phyloP scores from a whole-genome alignment of 306 rosid genomes.

The Neltuma alba region DNA sequence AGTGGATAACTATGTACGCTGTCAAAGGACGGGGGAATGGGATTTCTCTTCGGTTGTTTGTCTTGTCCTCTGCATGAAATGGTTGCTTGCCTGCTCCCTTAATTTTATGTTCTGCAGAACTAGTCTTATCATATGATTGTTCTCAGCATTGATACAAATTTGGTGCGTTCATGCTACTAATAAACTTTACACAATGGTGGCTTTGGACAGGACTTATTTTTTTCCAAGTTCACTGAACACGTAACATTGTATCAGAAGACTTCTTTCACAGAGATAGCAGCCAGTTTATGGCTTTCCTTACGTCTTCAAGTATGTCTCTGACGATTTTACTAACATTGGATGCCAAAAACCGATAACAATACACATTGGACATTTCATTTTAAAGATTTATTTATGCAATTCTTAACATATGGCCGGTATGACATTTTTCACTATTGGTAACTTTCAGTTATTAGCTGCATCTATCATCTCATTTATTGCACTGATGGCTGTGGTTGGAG shows the following conservation, averaged over 20 bases:
- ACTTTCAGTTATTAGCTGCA: conserved; percentile 81
- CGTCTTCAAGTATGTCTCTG: conserved; percentile 78
- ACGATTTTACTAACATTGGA: conserved; percentile 10
- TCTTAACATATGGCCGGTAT: conserved; percentile 1
- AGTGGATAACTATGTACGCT: not conserved
- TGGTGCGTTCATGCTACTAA: conserved; percentile 8
- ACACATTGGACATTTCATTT: conserved; percentile 7
- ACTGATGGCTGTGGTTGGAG: conserved; percentile 88
- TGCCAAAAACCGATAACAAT: conserved; percentile 15
- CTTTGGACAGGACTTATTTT: conserved; percentile 70
- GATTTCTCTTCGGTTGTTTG: not conserved
- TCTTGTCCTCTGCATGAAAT: conserved; percentile 23
- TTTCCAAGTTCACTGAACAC: conserved; percentile 66
- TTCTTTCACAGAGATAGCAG: conserved; percentile 86
- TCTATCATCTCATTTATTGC: conserved; percentile 80
- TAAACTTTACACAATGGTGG: conserved; percentile 34
- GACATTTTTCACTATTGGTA: conserved; percentile 30
- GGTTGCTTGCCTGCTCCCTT: conserved; percentile 21
- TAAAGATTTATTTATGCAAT: conserved; percentile 15
- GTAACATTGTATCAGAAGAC: conserved; percentile 83
- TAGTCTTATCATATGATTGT: conserved; percentile 24
- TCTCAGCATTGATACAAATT: not conserved
- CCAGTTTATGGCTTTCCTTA: conserved; percentile 97
- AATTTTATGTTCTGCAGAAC: not conserved
- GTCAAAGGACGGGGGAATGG: too few relatives aligned